These are phyloP conservation scores for Leucogyrophana mollusca DNA, from an alignment of 768 basidiomycete genomes.

Conservation along the genomic window DNA sequence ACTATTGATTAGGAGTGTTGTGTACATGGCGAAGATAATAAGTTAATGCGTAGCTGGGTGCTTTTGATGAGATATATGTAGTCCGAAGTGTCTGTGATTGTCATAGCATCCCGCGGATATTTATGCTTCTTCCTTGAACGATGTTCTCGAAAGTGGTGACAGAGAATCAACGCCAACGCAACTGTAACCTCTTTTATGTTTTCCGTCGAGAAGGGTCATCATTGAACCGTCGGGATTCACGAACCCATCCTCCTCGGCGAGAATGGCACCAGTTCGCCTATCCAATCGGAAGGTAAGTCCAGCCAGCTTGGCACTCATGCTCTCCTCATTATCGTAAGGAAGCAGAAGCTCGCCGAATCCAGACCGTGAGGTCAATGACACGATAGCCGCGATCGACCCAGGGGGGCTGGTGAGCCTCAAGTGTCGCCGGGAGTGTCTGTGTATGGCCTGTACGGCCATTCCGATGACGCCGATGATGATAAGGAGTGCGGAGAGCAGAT, in stretches of 20 bases:
- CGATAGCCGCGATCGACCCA: constrained; percentile 56
- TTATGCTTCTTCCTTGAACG: constrained; percentile 3
- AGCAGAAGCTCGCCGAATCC: constrained; percentile 62
- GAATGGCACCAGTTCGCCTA: constrained; percentile 56
- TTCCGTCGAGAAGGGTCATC: constrained; percentile 13
- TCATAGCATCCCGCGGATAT: no score
- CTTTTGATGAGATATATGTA: no score
- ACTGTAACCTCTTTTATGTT: constrained; percentile 5
- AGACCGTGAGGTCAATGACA: constrained; percentile 57
- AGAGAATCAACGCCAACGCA: constrained; percentile 4
- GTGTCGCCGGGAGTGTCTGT: constrained; percentile 44
- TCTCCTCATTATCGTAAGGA: constrained; percentile 52
- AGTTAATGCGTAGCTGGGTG: no score
- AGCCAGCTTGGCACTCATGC: constrained; percentile 46
- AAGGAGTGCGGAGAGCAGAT: constrained; percentile 47
- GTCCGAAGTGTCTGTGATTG: no score
- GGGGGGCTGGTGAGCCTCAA: constrained; percentile 55
- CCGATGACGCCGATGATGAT: constrained; percentile 49
- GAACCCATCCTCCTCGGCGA: constrained; percentile 48
- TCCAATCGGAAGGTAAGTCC: constrained; percentile 57
- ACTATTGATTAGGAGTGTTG: no score
- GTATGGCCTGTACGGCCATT: constrained; percentile 44
- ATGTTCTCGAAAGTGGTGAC: constrained; percentile 3
- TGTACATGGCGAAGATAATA: no score
- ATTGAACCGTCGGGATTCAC: constrained; percentile 6